Base-by-base conservation (phyloP, 352 stramenopile genomes). In the Hyphochytrium catenoides region DNA sequence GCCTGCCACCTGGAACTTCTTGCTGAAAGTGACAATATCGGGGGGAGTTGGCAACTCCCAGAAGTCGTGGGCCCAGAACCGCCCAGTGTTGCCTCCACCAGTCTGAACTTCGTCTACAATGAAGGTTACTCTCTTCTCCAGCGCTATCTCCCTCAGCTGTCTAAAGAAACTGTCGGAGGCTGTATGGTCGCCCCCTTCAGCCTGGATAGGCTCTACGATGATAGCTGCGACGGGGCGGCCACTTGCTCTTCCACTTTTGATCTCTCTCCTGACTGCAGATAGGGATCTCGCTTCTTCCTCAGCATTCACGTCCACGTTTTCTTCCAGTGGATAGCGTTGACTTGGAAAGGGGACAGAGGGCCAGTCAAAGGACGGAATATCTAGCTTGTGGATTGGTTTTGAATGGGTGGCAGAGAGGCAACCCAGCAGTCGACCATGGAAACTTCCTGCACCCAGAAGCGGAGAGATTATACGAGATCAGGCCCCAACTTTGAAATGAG, bases 61-160 rank as follows among this genome's bases (percentile, higher is more conserved):
- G 46, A 79, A 62, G 31, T 82, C 64, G 36, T 79, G 61, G 0
- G 68, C 68, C 68, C 68, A 82, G 47, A 82, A 82, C 33, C 70
- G 74, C 19, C 68, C 68, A 8, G 68, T 82, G 44, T 60, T 76
- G 3, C 68, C 68, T 17, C 65, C 65, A 28, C 68, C 68, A 0
- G 68, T 82, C 36, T 82, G 68, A 22, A 82, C 68, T 48, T 82
- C 68, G 38, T 82, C 68, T 30, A 82, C 68, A 31, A 82, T 74
- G 43, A 79, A 82, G 3, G 65, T 65, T 12, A 77, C 59, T 22
- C 51, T 56, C 32, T 77, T 50, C 3, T 60, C 46, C 12, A 58
- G 47, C 16, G 68, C 54, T 34, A 41, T 28, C 35, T 41, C 46
- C 8, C 63, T 61, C 36, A 82, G 46, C 22, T 27, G 15, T 7